These are phyloP conservation scores for Pyricularia sp. DNA, from an alignment of 2,329 filamentous ascomycete genomes.

Conservation along the genomic window DNA sequence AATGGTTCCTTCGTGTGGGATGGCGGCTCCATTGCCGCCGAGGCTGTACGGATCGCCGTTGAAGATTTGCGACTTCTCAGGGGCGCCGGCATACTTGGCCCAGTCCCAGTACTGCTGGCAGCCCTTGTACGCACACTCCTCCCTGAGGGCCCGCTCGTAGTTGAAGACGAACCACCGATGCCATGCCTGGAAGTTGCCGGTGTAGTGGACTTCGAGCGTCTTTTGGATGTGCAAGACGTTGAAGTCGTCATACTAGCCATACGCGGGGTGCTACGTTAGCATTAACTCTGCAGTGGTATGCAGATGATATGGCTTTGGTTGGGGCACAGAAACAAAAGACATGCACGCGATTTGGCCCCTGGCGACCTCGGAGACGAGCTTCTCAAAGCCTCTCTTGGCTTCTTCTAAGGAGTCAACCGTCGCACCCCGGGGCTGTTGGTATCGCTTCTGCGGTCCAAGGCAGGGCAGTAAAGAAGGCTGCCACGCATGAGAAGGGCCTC, in stretches of 20 bases:
- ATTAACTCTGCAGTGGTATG: too few species aligned
- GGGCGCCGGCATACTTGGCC: slow-evolving; percentile 29
- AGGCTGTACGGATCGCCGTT: slow-evolving; percentile 33
- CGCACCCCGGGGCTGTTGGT: background rate
- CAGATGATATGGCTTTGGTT: too few species aligned
- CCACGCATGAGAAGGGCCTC: background rate
- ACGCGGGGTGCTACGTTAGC: background rate
- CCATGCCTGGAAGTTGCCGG: slow-evolving; percentile 21
- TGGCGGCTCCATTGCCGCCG: slow-evolving; percentile 29
- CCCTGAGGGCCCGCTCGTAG: slow-evolving; percentile 18
- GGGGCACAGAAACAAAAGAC: too few species aligned
- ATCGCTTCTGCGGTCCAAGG: background rate
- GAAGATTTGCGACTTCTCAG: slow-evolving; percentile 33
- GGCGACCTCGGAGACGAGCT: background rate
- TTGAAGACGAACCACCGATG: slow-evolving; percentile 20
- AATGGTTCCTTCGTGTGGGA: slow-evolving; percentile 17
- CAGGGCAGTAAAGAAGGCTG: background rate
- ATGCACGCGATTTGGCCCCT: background rate
- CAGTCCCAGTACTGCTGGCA: slow-evolving; percentile 33
- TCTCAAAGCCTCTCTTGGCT: background rate
- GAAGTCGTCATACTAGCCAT: slow-evolving; percentile 28
- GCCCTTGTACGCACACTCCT: slow-evolving; percentile 16
- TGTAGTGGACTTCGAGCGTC: slow-evolving; percentile 17
- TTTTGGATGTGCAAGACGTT: slow-evolving; percentile 34
- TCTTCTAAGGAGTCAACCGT: background rate